Evolutionary conservation across 2,329 filamentous ascomycete species (phyloP).

Genomic region (Meredithiella fracta): DNA sequence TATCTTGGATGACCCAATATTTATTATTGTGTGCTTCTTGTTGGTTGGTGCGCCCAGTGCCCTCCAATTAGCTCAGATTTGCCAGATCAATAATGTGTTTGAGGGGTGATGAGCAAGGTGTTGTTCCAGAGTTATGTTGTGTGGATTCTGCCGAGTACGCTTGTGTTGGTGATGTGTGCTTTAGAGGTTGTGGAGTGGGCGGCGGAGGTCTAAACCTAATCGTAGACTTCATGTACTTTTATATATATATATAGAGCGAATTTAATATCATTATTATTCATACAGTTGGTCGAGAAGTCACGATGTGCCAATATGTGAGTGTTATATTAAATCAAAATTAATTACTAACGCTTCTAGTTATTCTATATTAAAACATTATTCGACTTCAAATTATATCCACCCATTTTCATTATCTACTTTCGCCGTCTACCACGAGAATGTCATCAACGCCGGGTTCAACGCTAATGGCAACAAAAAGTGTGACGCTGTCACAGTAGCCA

Average conservation of each 20-base stretch:
- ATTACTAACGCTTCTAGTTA: too few relatives aligned
- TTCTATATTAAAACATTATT: too few relatives aligned
- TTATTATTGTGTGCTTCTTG: slow-evolving; percentile 93
- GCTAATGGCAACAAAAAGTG: slow-evolving; percentile 58
- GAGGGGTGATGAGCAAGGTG: slow-evolving; percentile 87
- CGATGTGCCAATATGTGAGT: too few relatives aligned
- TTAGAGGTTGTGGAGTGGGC: slow-evolving; percentile 91
- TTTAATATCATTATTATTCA: too few relatives aligned
- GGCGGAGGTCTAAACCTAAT: not conserved
- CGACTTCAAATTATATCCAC: not conserved
- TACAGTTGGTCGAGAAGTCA: too few relatives aligned
- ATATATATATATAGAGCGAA: too few relatives aligned
- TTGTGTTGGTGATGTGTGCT: slow-evolving; percentile 78
- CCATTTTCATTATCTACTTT: slow-evolving; percentile 2
- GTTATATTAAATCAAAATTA: too few relatives aligned
- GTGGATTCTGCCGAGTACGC: slow-evolving; percentile 88
- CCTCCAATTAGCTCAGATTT: slow-evolving; percentile 90
- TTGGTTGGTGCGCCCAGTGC: slow-evolving; percentile 87
- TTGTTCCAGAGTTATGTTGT: slow-evolving; percentile 81
- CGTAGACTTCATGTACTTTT: too few relatives aligned
- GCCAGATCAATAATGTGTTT: slow-evolving; percentile 93
- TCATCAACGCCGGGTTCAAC: slow-evolving; percentile 66
- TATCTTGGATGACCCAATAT: slow-evolving; percentile 94
- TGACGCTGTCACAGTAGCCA: slow-evolving; percentile 52
- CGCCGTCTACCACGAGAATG: slow-evolving; percentile 54